These are phyloP conservation scores for Colletotrichum sp. DNA, from an alignment of 2,329 filamentous ascomycete genomes.

Conservation along the genomic window DNA sequence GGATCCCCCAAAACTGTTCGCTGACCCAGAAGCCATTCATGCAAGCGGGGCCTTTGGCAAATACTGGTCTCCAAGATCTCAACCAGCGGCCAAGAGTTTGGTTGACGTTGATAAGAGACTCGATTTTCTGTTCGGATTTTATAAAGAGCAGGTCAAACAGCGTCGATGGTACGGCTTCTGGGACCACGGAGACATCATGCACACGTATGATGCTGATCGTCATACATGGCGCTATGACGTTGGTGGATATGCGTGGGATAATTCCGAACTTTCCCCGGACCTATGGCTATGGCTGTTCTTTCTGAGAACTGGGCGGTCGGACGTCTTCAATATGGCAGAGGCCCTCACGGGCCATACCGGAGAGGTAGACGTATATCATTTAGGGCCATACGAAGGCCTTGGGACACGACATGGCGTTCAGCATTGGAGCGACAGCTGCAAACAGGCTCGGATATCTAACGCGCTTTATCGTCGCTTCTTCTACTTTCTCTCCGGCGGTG, in stretches of 20 bases:
- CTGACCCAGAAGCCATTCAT: slow-evolving; percentile 53
- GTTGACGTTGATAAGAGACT: slow-evolving; percentile 56
- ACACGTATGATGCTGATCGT: slow-evolving; percentile 64
- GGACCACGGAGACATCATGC: slow-evolving; percentile 68
- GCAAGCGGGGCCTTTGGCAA: slow-evolving; percentile 58
- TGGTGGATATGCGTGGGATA: slow-evolving; percentile 71
- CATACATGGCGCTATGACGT: slow-evolving; percentile 69
- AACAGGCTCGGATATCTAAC: slow-evolving; percentile 66
- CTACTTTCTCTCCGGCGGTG: slow-evolving; percentile 62
- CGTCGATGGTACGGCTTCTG: slow-evolving; percentile 68
- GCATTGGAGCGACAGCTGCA: slow-evolving; percentile 65
- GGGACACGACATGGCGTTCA: slow-evolving; percentile 69
- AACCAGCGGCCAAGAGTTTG: slow-evolving; percentile 30
- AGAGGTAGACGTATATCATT: slow-evolving; percentile 68
- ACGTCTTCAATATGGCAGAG: slow-evolving; percentile 65
- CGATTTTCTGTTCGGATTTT: slow-evolving; percentile 61
- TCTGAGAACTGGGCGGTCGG: slow-evolving; percentile 60
- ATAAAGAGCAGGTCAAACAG: slow-evolving; percentile 59
- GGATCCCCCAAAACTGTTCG: slow-evolving; percentile 56
- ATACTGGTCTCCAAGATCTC: slow-evolving; percentile 50
- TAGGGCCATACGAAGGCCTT: slow-evolving; percentile 61
- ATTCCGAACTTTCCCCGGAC: slow-evolving; percentile 67
- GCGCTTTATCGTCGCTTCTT: slow-evolving; percentile 60
- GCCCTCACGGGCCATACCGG: slow-evolving; percentile 62
- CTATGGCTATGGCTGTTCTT: slow-evolving; percentile 69